phyloP scores from a whole-genome alignment of 495 filamentous ascomycete species.

The Aspergillus biplanus region DNA sequence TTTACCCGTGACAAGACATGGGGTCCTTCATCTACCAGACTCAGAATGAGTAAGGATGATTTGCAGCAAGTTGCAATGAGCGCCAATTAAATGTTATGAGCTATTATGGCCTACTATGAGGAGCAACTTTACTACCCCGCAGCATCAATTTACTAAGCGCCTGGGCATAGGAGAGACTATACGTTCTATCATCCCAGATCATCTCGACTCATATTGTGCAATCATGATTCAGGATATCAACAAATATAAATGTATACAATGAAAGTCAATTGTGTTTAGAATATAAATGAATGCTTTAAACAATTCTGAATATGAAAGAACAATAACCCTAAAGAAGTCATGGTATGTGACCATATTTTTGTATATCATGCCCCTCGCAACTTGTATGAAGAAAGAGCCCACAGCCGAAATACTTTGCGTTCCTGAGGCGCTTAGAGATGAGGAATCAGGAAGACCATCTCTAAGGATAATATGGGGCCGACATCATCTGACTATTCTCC shows the following conservation, averaged over 20 bases:
- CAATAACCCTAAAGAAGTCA: no score
- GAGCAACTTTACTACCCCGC: neutral
- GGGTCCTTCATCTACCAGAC: neutral
- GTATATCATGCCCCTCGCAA: no score
- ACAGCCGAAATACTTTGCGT: conserved; percentile 23
- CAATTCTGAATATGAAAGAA: no score
- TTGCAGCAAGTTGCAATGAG: neutral
- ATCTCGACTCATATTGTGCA: neutral
- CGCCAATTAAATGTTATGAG: neutral
- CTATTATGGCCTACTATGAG: neutral
- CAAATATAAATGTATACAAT: neutral
- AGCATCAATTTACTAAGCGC: neutral
- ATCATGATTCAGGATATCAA: neutral
- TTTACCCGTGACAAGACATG: neutral
- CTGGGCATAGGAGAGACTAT: neutral
- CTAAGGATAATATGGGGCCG: conserved; percentile 22
- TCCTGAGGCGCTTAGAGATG: conserved; percentile 25
- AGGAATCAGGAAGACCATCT: conserved; percentile 23
- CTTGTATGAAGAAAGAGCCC: conserved; percentile 24
- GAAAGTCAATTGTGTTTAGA: no score
- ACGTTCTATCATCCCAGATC: neutral
- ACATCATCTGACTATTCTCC: conserved; percentile 23
- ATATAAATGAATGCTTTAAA: no score
- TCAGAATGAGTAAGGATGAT: conserved; percentile 3
- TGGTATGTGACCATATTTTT: no score